Evolutionary conservation across 495 filamentous ascomycete genomes (phyloP), one percentile per base, ranked within the genome.

Genomic region (Aspergillus asperescens): DNA sequence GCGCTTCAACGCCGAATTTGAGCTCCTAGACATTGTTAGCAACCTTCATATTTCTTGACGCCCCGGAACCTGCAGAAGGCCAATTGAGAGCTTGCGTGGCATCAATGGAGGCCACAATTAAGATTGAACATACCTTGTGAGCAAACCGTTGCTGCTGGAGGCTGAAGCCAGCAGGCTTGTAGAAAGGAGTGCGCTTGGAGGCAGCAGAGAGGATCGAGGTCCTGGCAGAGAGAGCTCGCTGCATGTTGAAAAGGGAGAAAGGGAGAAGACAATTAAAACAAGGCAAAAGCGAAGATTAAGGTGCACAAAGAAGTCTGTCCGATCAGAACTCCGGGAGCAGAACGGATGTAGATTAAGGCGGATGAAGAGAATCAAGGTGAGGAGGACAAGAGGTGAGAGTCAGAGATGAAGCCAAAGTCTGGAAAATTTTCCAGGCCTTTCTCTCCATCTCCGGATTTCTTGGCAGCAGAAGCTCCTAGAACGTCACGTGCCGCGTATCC

Each of bases 1-100:
- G 84, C 64, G 80, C 93, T 64, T 98, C 94, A 56, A 96, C 93
- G 62, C 93, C 94, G 63, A 98, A 98, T 78, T 95, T 96, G 64
- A 98, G 80, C 67, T 98, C 93, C 92, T 96, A 64, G 46, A 64
- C 23, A 43, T 25, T 38, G 59, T 68, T 52, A 69, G 67, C 52
- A 59, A 51, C 32, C 3, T 35, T n/a, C n/a, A n/a, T n/a, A n/a
- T n/a, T 24, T 32, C 48, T 31, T 45, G 35, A 34, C 41, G 40
- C 34, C 34, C 55, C 53, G 61, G 54, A 55, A 61, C 53, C 13
- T 44, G 58, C 62, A 55, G 66, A 55, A 59, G 15, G 27, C 40
- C 15, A 6, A 40, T 32, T 20, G 49, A 44, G 50, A 7, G 41
- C 50, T 50, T 7, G 12, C 18, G 45, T n/a, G 40, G 12, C 41